Percentiles rank a stretch among this genome's conserved stretches.
These are phyloP conservation scores for Ammopiptanthus mongolicus DNA, from an alignment of 306 rosid species.

Conservation along the genomic window DNA sequence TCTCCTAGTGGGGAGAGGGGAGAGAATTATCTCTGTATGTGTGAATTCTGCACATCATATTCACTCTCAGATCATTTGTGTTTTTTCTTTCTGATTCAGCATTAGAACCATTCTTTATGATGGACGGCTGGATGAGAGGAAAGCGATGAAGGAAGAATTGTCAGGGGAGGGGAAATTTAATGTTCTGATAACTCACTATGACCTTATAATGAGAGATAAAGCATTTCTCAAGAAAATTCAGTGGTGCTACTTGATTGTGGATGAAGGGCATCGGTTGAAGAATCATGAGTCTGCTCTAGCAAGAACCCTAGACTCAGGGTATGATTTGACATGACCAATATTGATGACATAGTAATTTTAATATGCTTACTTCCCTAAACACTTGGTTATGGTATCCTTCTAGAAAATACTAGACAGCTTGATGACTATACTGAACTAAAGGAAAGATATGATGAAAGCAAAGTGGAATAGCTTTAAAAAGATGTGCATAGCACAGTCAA, in stretches of 20 bases:
- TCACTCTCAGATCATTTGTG: constrained; percentile 17
- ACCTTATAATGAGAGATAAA: constrained; percentile 98
- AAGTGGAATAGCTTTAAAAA: constrained; percentile 13
- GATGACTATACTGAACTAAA: not conserved
- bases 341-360: not conserved
- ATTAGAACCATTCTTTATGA: constrained; percentile 79
- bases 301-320: constrained; percentile 88
- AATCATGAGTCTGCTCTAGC: constrained; percentile 97
- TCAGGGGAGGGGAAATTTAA: constrained; percentile 89
- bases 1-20: constrained; percentile 4
- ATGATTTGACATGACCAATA: constrained; percentile 25
- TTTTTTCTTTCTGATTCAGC: constrained; percentile 49
- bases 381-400: constrained; percentile 7
- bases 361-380: not conserved
- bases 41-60: not conserved
- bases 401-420: constrained; percentile 6
- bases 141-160: constrained; percentile 83
- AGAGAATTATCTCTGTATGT: constrained; percentile 4
- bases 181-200: constrained; percentile 94
- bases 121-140: constrained; percentile 91
- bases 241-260: constrained; percentile 94
- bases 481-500: not conserved
- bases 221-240: constrained; percentile 86
- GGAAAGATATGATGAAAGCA: not conserved
- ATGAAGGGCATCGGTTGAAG: constrained; percentile 98